These are phyloP conservation scores for Ramaria rubella DNA, from an alignment of 768 basidiomycete species.

Conservation along the genomic window DNA sequence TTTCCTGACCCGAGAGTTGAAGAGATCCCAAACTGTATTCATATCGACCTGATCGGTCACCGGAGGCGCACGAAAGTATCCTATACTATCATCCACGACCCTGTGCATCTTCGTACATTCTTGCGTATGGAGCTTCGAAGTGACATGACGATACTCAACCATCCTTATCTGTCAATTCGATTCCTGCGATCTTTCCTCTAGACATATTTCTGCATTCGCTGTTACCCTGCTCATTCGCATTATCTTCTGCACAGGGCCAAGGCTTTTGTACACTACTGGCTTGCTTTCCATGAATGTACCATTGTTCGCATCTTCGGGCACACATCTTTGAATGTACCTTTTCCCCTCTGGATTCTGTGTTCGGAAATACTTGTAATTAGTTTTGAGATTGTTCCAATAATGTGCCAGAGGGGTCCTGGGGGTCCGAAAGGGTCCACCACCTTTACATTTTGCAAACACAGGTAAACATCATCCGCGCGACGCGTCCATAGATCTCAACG, in stretches of 20 bases:
- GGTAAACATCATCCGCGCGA: neutral
- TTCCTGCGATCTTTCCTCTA: neutral
- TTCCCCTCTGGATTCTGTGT: neutral
- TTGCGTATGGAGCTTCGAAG: neutral
- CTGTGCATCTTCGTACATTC: neutral
- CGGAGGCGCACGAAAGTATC: conserved; percentile 4
- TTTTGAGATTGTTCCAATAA: neutral
- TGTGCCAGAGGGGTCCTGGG: too few species aligned
- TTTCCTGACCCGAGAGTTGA: neutral
- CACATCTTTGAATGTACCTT: too few species aligned
- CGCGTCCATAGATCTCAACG: conserved; percentile 6
- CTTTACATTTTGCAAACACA: too few species aligned
- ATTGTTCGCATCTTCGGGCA: neutral
- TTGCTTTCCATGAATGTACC: neutral
- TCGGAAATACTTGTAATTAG: neutral
- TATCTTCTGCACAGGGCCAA: neutral
- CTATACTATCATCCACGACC: conserved; percentile 1
- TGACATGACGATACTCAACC: neutral
- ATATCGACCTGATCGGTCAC: conserved; percentile 1
- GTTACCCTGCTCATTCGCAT: neutral
- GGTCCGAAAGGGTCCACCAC: neutral
- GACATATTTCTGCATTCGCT: neutral
- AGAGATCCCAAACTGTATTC: conserved; percentile 6
- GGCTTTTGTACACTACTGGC: neutral
- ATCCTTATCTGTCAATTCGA: neutral